Evolutionary conservation across 1,284 basidiomycete species (phyloP).

Genomic region (Bjerkandera adusta): DNA sequence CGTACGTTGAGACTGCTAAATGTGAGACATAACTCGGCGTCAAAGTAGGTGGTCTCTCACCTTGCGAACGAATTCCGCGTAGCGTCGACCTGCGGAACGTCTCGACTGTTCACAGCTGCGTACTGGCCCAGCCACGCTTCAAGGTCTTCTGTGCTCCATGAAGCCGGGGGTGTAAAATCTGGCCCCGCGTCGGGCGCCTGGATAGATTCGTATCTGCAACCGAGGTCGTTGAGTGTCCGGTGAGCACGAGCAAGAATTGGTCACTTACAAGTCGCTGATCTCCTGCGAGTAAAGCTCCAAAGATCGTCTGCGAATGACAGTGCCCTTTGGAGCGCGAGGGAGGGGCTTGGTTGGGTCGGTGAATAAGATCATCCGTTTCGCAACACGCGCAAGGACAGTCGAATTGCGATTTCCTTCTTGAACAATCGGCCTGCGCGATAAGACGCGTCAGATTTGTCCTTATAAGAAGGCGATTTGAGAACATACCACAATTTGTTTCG

Average conservation of each 20-base stretch:
- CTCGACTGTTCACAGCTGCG: too few relatives aligned
- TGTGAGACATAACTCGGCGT: too few relatives aligned
- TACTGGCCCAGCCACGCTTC: slow-evolving; percentile 31
- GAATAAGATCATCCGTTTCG: slow-evolving; percentile 18
- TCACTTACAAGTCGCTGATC: slow-evolving; percentile 22
- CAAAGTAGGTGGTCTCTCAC: too few relatives aligned
- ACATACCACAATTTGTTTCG: slow-evolving; percentile 18
- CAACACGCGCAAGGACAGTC: slow-evolving; percentile 15
- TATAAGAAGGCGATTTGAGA: not conserved
- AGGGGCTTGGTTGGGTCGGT: slow-evolving; percentile 14
- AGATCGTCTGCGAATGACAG: slow-evolving; percentile 11
- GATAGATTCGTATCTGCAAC: slow-evolving; percentile 7
- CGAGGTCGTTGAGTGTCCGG: not conserved
- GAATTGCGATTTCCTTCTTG: slow-evolving; percentile 16
- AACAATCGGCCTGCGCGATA: slow-evolving; percentile 15
- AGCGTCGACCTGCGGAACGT: too few relatives aligned
- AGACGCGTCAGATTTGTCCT: not conserved
- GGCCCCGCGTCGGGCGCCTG: slow-evolving; percentile 19
- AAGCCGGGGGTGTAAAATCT: slow-evolving; percentile 28
- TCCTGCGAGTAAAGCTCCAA: slow-evolving; percentile 10
- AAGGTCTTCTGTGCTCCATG: slow-evolving; percentile 25
- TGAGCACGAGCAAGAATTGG: slow-evolving; percentile 6
- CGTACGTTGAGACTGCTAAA: too few relatives aligned
- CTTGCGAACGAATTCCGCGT: too few relatives aligned
- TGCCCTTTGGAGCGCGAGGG: slow-evolving; percentile 17